Evolutionary conservation across 2,329 filamentous ascomycete genomes (phyloP).

Genomic region (Colletotrichum tropicale): DNA sequence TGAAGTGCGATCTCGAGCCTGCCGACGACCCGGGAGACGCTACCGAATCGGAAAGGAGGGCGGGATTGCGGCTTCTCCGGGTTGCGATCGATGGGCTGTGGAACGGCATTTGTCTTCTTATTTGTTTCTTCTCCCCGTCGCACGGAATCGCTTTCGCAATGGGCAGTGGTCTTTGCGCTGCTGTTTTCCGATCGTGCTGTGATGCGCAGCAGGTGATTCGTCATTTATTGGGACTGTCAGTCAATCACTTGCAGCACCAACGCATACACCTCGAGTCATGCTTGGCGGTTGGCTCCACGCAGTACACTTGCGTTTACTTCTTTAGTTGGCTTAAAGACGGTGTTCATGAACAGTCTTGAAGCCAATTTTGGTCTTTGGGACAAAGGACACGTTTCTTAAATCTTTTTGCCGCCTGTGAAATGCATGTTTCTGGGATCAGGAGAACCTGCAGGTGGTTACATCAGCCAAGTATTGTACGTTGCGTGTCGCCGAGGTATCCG

Average conservation of each 20-base stretch:
- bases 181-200: background rate
- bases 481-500: background rate
- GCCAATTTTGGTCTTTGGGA: rapidly evolving
- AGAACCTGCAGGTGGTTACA: background rate
- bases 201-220: background rate
- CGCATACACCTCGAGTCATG: background rate
- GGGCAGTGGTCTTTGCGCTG: background rate
- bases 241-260: background rate
- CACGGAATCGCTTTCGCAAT: background rate
- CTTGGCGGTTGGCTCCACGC: background rate
- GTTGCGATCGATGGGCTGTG: background rate
- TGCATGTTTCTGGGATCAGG: background rate
- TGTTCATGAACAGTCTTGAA: background rate
- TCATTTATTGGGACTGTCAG: background rate
- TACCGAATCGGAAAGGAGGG: background rate
- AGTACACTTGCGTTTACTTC: background rate
- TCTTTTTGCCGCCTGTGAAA: too few relatives aligned
- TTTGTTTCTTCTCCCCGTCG: rapidly evolving
- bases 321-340: background rate
- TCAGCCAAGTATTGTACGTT: background rate
- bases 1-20: background rate
- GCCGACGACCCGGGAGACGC: background rate
- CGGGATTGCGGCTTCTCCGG: background rate
- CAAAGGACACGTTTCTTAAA: background rate
- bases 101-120: background rate